A percentile compares a stretch with the other conserved stretches of the same genome.
phyloP scores from a whole-genome alignment of 208 protist species.

The Crithidia expoeki region DNA sequence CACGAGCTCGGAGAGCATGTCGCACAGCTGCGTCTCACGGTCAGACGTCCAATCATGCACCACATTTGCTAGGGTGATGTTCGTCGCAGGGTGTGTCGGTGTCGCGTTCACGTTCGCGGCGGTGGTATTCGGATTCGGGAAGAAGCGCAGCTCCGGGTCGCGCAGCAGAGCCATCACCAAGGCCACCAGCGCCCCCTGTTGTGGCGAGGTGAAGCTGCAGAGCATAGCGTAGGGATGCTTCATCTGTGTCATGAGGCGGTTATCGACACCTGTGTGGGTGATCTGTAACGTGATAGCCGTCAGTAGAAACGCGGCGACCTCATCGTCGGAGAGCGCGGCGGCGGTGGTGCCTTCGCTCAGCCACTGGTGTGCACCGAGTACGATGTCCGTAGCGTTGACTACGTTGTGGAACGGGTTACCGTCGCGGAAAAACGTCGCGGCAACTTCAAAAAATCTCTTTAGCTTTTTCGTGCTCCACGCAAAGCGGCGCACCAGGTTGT shows the following conservation, averaged over 20 bases:
- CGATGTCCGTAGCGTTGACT: conserved; percentile 75
- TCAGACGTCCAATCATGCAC: conserved; percentile 45
- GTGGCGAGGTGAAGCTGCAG: conserved; percentile 58
- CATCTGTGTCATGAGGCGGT: conserved; percentile 77
- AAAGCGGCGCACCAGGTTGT: conserved; percentile 60
- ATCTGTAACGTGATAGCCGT: conserved; percentile 55
- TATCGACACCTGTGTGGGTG: conserved; percentile 60
- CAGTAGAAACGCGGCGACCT: conserved; percentile 68
- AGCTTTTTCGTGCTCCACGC: conserved; percentile 50
- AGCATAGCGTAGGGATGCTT: conserved; percentile 60
- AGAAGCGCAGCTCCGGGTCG: conserved; percentile 53
- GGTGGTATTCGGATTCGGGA: conserved; percentile 26
- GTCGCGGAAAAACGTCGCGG: conserved; percentile 47
- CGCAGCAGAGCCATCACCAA: conserved; percentile 59
- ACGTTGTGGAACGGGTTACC: conserved; percentile 82
- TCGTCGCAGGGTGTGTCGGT: conserved; percentile 1
- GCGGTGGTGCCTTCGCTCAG: conserved; percentile 41
- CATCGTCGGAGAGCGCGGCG: conserved; percentile 46
- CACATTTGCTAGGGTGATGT: conserved; percentile 16
- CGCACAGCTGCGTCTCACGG: conserved; percentile 44
- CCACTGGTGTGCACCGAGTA: conserved; percentile 71
- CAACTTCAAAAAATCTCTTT: conserved; percentile 42
- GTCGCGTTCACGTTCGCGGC: neutral
- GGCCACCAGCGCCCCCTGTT: conserved; percentile 53
- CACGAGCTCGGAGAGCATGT: conserved; percentile 66